Evolutionary conservation across 2,329 filamentous ascomycete genomes (phyloP).

Genomic region (Botrytis cinerea): DNA sequence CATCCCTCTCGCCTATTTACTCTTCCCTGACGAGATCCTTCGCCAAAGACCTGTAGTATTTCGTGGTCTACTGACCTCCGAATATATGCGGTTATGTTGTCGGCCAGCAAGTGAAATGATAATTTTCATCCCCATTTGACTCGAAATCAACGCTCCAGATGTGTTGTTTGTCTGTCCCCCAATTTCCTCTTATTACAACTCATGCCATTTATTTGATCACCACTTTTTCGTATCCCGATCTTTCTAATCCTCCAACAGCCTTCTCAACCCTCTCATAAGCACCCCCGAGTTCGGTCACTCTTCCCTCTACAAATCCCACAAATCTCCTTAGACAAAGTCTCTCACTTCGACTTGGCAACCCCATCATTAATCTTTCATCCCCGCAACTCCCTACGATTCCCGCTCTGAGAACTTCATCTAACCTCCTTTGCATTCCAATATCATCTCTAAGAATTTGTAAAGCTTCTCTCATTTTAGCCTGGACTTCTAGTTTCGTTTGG

Average conservation of each 20-base stretch:
- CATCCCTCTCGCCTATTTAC: not conserved
- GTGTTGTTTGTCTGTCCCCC: no score
- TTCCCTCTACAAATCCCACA: conserved; percentile 22
- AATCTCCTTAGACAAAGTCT: conserved; percentile 22
- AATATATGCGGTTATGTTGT: not conserved
- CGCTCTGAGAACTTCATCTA: conserved; percentile 20
- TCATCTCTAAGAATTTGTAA: conserved; percentile 12
- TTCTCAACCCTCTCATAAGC: conserved; percentile 20
- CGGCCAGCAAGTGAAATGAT: not conserved
- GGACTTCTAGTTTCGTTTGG: not conserved
- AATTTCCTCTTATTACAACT: not conserved
- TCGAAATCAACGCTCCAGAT: not conserved
- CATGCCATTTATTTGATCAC: not conserved
- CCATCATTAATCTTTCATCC: conserved; percentile 23
- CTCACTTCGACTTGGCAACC: conserved; percentile 17
- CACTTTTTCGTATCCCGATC: conserved; percentile 8
- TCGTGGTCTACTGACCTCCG: not conserved
- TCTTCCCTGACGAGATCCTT: not conserved
- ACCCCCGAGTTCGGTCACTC: conserved; percentile 15
- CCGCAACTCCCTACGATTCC: conserved; percentile 20
- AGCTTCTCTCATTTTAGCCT: conserved; percentile 6
- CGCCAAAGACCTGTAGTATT: not conserved
- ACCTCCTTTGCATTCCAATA: conserved; percentile 19
- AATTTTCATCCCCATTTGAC: not conserved
- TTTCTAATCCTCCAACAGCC: conserved; percentile 14